phyloP scores from a whole-genome alignment of 192 early-diverging fungal genomes.

The Podochytrium sp. region DNA sequence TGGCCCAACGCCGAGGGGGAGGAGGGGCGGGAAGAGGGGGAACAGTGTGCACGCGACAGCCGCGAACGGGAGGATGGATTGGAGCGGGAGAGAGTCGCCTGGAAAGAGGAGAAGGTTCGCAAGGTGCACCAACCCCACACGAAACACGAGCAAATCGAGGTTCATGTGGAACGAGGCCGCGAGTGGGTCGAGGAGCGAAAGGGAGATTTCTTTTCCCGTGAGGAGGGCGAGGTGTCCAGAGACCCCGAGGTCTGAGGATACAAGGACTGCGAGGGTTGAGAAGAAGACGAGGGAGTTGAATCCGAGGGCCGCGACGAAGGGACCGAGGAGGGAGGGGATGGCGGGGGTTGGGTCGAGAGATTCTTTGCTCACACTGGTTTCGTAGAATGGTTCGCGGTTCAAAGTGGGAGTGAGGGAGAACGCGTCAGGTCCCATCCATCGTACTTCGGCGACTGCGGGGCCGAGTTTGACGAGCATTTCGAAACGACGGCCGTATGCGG shows the following conservation, averaged over 20 bases:
- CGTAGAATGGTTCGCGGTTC: neutral
- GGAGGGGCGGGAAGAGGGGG: slow-evolving; percentile 18
- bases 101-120: neutral
- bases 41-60: neutral
- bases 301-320: slow-evolving; percentile 7
- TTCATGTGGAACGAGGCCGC: slow-evolving; percentile 5
- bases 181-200: slow-evolving; percentile 15
- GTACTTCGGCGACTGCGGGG: slow-evolving; percentile 19
- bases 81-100: neutral
- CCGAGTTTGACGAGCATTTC: neutral
- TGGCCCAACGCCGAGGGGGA: slow-evolving; percentile 19
- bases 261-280: slow-evolving; percentile 16
- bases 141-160: slow-evolving; percentile 12
- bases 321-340: neutral
- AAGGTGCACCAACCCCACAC: slow-evolving; percentile 8
- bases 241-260: slow-evolving; percentile 21
- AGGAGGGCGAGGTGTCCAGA: slow-evolving; percentile 17
- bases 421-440: slow-evolving; percentile 25
- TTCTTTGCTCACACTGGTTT: neutral
- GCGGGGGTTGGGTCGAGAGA: slow-evolving; percentile 21
- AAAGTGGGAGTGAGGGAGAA: neutral
- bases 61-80: slow-evolving; percentile 14
- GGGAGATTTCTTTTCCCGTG: neutral
- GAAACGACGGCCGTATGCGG: slow-evolving; percentile 5
- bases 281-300: slow-evolving; percentile 29